Evolutionary conservation across 179 eudicot species (phyloP).

Genomic region (Patellifolia procumbens): DNA sequence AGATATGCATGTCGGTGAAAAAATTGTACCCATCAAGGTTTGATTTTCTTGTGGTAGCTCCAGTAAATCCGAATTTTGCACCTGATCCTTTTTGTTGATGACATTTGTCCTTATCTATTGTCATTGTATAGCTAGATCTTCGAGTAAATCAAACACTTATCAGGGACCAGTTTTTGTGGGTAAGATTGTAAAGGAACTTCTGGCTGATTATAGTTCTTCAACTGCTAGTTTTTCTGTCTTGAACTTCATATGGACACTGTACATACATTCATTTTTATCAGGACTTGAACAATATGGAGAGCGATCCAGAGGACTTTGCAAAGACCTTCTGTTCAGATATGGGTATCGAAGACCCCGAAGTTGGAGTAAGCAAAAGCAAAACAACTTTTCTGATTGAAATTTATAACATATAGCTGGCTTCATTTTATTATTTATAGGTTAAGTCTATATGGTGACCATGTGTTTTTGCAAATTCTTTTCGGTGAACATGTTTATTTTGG

Average conservation of each 20-base stretch:
- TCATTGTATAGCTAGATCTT: slow-evolving; percentile 72
- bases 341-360: slow-evolving; percentile 94
- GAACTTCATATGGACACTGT: slow-evolving; percentile 6
- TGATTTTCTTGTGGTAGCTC: slow-evolving; percentile 22
- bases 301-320: slow-evolving; percentile 97
- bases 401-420: neutral
- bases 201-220: neutral
- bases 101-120: slow-evolving; percentile 7
- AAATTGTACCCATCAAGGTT: slow-evolving; percentile 97
- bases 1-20: slow-evolving; percentile 90
- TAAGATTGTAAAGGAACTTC: slow-evolving; percentile 37
- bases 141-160: slow-evolving; percentile 89
- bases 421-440: no score
- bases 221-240: neutral
- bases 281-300: slow-evolving; percentile 94
- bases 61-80: slow-evolving; percentile 2
- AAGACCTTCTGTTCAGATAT: slow-evolving; percentile 79
- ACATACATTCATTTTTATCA: slow-evolving; percentile 27
- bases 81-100: neutral
- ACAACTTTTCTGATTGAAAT: neutral
- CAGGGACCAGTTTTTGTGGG: slow-evolving; percentile 95
- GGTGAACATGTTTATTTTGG: no score
- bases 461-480: no score
- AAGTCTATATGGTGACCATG: no score
- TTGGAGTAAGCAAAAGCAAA: slow-evolving; percentile 66